A percentile compares a stretch with the other conserved stretches of the same genome.
These are phyloP conservation scores for Kuraishia borneana DNA, from an alignment of 805 yeast genomes.

Conservation along the genomic window DNA sequence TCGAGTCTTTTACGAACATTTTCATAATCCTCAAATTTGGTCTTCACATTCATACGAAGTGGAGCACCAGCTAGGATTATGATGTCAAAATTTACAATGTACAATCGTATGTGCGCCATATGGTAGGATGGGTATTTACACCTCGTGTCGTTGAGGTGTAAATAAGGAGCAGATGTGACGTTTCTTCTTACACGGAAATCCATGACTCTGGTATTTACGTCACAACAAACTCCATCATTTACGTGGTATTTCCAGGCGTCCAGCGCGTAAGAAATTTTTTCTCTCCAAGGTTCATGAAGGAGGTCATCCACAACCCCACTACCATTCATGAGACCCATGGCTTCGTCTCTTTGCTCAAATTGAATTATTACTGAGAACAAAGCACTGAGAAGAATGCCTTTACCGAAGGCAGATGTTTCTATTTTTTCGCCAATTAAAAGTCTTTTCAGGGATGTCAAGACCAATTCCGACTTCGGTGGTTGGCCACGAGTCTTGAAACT, in stretches of 20 bases:
- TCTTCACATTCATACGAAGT: constrained; percentile 54
- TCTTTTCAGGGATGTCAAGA: constrained; percentile 18
- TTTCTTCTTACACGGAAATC: background rate
- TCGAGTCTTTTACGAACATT: constrained; percentile 32
- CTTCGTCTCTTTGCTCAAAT: constrained; percentile 38
- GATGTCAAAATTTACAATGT: constrained; percentile 61
- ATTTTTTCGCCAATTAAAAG: constrained; percentile 34
- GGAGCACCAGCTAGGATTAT: constrained; percentile 74
- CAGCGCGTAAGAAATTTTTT: constrained; percentile 46
- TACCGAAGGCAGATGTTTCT: constrained; percentile 41
- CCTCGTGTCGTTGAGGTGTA: constrained; percentile 17
- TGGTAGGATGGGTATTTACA: constrained; percentile 59
- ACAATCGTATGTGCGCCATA: constrained; percentile 51
- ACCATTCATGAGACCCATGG: background rate
- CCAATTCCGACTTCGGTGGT: constrained; percentile 1
- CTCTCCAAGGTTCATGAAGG: constrained; percentile 44
- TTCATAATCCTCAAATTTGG: constrained; percentile 39
- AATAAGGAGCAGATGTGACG: background rate
- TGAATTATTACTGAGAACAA: constrained; percentile 49
- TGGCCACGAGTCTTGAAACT: background rate
- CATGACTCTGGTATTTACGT: background rate
- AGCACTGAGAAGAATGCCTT: constrained; percentile 51
- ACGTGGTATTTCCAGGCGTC: constrained; percentile 47
- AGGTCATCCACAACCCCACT: constrained; percentile 24
- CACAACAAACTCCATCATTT: constrained; percentile 11